Evolutionary conservation across 2,329 filamentous ascomycete genomes (phyloP), one percentile per base, ranked within the genome.

Genomic region (Colletotrichum ledebouriae): DNA sequence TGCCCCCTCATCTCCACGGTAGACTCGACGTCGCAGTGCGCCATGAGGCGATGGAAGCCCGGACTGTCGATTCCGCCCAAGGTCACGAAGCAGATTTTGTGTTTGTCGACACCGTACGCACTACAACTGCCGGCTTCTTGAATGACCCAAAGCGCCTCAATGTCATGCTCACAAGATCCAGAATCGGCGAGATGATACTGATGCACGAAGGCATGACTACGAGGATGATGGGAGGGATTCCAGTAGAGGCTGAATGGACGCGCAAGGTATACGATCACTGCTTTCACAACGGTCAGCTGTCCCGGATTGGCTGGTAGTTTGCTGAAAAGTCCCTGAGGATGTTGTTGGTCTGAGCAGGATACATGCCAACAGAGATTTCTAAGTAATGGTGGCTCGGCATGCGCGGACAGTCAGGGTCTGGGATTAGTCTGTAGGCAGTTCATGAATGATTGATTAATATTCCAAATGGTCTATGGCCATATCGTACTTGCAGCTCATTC

Each of bases 41-140:
- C 4, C 33, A 59, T 4, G 52, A 34, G 1, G 41, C 59, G 15
- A 67, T 71, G 2, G 63, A 69, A 34, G 67, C 58, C n/a, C 70
- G 83, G 17, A 85, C 83, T 0, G 78, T 84, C 1, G 83, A 84
- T 57, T 82, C 78, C 4, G 79, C 81, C 0, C 83, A 85, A 44
- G 83, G 83, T 0, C 82, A 83, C 13, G 81, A 85, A 64, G 82
- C 83, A 0, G 83, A 85, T 46, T 75, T 84, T 5, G 81, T 85
- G 0, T 80, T 84, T 39, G 75, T 85, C 0, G 83, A 85, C 73
- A 76, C 84, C 69, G 83, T 85, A 2, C 75, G 80, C n/a, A 79
- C 79, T 0, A 73, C 72, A 0, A 74, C 73, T 0, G 79, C 80
- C 0, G 76, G 75, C 0, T 84, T 84, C 57, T 79, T 84, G 72